These are phyloP conservation scores for Pascua guehoae DNA, from an alignment of 1,284 basidiomycete genomes.

Conservation along the genomic window DNA sequence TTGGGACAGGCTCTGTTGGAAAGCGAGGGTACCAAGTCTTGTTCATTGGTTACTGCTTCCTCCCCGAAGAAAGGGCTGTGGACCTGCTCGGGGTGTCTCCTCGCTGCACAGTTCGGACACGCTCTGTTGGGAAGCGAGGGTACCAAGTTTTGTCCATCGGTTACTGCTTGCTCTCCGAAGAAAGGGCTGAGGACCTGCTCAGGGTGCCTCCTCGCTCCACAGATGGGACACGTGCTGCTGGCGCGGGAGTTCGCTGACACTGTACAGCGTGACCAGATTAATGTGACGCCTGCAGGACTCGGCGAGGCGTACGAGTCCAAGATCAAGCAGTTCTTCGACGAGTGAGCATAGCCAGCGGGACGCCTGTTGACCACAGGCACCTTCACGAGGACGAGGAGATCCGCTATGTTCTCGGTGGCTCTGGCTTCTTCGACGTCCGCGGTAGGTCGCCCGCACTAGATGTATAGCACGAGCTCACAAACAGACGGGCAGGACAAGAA, in stretches of 20 bases:
- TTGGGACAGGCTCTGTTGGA: too few relatives aligned
- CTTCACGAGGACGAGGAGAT: conserved; percentile 91
- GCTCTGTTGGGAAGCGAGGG: too few relatives aligned
- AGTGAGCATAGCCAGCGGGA: conserved; percentile 54
- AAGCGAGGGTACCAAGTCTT: too few relatives aligned
- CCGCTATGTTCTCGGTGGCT: conserved; percentile 73
- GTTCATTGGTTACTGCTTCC: too few relatives aligned
- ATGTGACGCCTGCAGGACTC: conserved; percentile 66
- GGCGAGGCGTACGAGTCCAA: conserved; percentile 74
- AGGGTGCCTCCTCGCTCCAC: too few relatives aligned
- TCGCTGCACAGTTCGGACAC: too few relatives aligned
- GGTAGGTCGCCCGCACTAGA: conserved; percentile 51
- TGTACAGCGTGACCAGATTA: conserved; percentile 60
- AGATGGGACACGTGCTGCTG: too few relatives aligned
- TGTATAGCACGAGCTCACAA: conserved; percentile 6
- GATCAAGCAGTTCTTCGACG: conserved; percentile 73
- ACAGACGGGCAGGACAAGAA: conserved; percentile 51
- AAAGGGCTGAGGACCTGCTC: too few relatives aligned
- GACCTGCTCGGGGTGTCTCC: too few relatives aligned
- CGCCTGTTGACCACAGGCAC: conserved; percentile 55
- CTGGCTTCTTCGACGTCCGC: conserved; percentile 79
- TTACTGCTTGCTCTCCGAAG: too few relatives aligned
- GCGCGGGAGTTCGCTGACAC: not conserved
- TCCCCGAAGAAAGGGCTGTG: too few relatives aligned
- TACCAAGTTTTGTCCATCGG: too few relatives aligned